A percentile compares a stretch with the other conserved stretches of the same genome.
Evolutionary conservation across 306 rosid species (phyloP).

Genomic region (Echinosophora koreensis): DNA sequence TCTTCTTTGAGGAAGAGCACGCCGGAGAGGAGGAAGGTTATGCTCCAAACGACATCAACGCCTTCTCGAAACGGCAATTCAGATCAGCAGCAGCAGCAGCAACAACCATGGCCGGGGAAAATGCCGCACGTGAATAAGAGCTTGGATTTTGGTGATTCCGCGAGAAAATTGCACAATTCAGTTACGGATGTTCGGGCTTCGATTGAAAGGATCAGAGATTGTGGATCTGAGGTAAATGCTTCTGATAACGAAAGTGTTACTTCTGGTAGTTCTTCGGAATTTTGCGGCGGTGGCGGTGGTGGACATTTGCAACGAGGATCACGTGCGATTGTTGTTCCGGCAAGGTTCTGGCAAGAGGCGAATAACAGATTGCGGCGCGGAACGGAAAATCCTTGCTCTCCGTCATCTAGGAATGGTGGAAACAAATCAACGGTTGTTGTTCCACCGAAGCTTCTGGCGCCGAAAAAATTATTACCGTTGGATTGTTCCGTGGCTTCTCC

Average conservation of each 20-base stretch:
- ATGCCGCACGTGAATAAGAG: slow-evolving; percentile 62
- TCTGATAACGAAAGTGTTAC: slow-evolving; percentile 85
- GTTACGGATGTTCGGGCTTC: too few relatives aligned
- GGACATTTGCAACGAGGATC: slow-evolving; percentile 55
- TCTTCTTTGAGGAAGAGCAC: slow-evolving; percentile 64
- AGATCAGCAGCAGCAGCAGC: slow-evolving; percentile 50
- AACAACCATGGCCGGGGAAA: slow-evolving; percentile 69
- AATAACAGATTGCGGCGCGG: slow-evolving; percentile 61
- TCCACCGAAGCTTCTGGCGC: slow-evolving; percentile 56
- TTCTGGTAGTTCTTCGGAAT: slow-evolving; percentile 57
- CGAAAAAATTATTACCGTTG: slow-evolving; percentile 52
- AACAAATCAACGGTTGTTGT: slow-evolving; percentile 44
- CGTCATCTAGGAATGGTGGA: slow-evolving; percentile 55
- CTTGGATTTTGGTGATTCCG: slow-evolving; percentile 63
- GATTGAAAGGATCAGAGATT: neutral
- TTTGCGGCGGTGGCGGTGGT: neutral
- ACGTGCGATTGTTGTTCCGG: slow-evolving; percentile 66
- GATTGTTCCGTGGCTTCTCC: slow-evolving; percentile 75
- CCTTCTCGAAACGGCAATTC: slow-evolving; percentile 50
- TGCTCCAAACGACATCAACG: slow-evolving; percentile 29
- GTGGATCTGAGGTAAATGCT: slow-evolving; percentile 60
- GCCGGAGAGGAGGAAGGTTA: slow-evolving; percentile 74
- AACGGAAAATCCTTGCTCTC: slow-evolving; percentile 55
- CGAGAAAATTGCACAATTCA: slow-evolving; percentile 38
- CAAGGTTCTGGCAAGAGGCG: slow-evolving; percentile 79